A percentile compares a stretch with the other conserved stretches of the same genome.
phyloP scores from a whole-genome alignment of 176 grass and related monocot species.

The Phragmites australis region DNA sequence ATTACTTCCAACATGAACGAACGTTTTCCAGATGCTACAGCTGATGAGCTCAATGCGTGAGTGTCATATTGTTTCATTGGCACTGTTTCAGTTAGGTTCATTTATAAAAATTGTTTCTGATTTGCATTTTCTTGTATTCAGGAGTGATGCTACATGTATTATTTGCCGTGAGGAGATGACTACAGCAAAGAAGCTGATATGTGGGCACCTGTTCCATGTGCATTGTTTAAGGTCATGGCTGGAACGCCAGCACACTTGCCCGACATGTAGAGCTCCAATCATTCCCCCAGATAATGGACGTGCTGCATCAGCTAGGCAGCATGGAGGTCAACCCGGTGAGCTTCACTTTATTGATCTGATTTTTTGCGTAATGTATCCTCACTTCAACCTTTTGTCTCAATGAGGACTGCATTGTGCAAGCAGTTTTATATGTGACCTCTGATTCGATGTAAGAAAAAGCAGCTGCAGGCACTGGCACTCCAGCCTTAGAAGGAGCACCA shows the following conservation, averaged over 20 bases:
- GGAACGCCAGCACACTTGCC: conserved; percentile 90
- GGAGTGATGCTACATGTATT: conserved; percentile 93
- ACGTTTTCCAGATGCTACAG: conserved; percentile 82
- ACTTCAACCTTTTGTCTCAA: neutral
- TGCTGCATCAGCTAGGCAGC: conserved; percentile 39
- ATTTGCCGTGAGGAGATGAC: conserved; percentile 99
- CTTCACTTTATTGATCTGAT: conserved; percentile 28
- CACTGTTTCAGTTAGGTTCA: conserved; percentile 4
- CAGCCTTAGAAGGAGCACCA: conserved; percentile 35
- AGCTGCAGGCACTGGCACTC: conserved; percentile 38
- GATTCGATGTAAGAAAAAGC: conserved; percentile 28
- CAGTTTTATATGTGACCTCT: conserved; percentile 7
- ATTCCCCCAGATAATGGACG: conserved; percentile 66
- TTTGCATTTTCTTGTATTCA: conserved; percentile 33
- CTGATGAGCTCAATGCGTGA: conserved; percentile 83
- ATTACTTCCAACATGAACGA: conserved; percentile 99
- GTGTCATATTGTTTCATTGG: conserved; percentile 25
- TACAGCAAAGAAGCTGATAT: conserved; percentile 81
- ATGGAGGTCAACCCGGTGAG: conserved; percentile 68
- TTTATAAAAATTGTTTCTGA: neutral
- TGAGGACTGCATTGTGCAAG: conserved; percentile 15
- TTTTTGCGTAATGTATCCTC: neutral
- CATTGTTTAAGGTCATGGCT: conserved; percentile 97
- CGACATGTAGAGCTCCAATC: conserved; percentile 91
- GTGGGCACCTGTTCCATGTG: conserved; percentile 96